Percentiles rank a stretch among this genome's conserved stretches.
Conservation (phyloP, 805 yeast species). For the Cyberlindnera xishuangbannaensis region DNA sequence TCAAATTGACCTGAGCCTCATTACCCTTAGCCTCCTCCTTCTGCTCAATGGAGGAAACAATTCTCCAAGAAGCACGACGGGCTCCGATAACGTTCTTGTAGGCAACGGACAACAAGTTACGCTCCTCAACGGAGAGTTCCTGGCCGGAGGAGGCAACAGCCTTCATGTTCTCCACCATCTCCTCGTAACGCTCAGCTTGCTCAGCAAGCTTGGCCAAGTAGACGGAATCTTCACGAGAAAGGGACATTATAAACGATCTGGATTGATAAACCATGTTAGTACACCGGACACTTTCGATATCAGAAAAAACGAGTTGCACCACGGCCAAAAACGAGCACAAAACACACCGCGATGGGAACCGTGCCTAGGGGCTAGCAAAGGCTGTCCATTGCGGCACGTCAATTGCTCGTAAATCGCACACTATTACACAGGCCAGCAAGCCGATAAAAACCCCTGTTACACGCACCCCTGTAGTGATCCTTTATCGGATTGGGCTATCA, state of each 20-base stretch:
- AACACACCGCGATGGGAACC: not conserved
- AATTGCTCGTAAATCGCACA: too few species aligned
- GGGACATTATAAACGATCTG: constrained; percentile 48
- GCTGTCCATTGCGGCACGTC: too few species aligned
- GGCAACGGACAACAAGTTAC: constrained; percentile 94
- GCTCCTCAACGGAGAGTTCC: constrained; percentile 95
- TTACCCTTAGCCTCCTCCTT: constrained; percentile 96
- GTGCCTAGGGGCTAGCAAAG: not conserved
- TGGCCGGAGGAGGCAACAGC: constrained; percentile 94
- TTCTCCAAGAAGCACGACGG: constrained; percentile 99
- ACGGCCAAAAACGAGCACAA: not conserved
- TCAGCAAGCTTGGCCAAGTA: constrained; percentile 97
- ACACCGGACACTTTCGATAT: not conserved
- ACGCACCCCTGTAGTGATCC: too few species aligned
- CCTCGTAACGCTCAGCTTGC: constrained; percentile 99
- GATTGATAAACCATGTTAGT: too few species aligned
- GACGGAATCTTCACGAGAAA: constrained; percentile 95
- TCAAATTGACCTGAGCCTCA: constrained; percentile 81
- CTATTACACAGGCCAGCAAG: too few species aligned
- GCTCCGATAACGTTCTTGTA: constrained; percentile 98
- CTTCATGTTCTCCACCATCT: constrained; percentile 98
- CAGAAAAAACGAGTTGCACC: not conserved
- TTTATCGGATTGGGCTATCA: too few species aligned
- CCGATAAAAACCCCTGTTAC: too few species aligned
- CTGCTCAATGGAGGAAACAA: constrained; percentile 96